Evolutionary conservation across 2,329 filamentous ascomycete species (phyloP).

Genomic region (Aspergillus pseudoviridinutans): DNA sequence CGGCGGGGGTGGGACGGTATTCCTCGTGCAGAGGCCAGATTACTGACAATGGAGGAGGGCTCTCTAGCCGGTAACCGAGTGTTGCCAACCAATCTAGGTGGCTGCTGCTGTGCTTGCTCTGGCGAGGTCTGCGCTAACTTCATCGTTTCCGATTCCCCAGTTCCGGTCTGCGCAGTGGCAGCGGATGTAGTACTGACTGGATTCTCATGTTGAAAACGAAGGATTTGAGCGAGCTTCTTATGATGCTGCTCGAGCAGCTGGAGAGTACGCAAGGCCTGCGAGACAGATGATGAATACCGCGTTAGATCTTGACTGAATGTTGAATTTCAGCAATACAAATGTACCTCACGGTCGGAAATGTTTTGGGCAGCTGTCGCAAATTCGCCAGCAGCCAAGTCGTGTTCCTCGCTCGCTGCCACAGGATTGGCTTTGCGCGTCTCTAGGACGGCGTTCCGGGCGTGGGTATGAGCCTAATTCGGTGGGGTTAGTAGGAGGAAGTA

Average conservation of each 20-base stretch:
- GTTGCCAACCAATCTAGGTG: constrained; percentile 35
- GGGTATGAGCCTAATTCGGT: constrained; percentile 68
- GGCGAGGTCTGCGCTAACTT: constrained; percentile 23
- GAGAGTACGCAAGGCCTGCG: constrained; percentile 78
- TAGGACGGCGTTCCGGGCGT: constrained; percentile 76
- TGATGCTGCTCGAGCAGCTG: constrained; percentile 86
- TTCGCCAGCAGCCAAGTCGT: constrained; percentile 81
- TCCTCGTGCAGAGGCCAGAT: constrained; percentile 78
- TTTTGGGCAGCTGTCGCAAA: constrained; percentile 77
- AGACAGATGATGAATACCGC: not conserved
- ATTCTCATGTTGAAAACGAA: constrained; percentile 64
- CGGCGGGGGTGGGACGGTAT: constrained; percentile 58
- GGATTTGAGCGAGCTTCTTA: constrained; percentile 72
- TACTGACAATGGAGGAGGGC: constrained; percentile 81
- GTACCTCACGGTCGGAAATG: constrained; percentile 60
- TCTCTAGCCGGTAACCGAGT: constrained; percentile 58
- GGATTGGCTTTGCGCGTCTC: constrained; percentile 67
- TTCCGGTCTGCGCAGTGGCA: constrained; percentile 15
- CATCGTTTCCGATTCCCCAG: constrained; percentile 15
- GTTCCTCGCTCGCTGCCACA: constrained; percentile 78
- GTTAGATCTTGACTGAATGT: not conserved
- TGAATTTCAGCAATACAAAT: constrained; percentile 4
- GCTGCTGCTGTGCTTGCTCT: constrained; percentile 32
- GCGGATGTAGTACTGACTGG: constrained; percentile 29
- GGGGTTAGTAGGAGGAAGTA: constrained; percentile 2